Conservation (phyloP, 495 filamentous ascomycete species). For the Polyplosphaeria fusca region DNA sequence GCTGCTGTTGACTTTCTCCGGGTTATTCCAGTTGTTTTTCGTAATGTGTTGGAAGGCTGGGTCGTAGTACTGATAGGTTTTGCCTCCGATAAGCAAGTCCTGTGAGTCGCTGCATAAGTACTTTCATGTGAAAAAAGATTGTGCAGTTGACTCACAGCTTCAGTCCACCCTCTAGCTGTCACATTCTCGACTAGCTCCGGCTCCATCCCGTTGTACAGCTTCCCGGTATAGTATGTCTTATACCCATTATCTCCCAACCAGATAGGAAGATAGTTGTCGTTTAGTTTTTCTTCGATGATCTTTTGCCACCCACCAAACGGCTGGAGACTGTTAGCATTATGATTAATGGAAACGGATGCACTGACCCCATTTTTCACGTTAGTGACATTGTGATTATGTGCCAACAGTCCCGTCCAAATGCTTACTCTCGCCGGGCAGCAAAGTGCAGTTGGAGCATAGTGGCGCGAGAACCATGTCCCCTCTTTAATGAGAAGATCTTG, state of each 20-base stretch:
- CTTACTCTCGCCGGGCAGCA: slow-evolving; percentile 65
- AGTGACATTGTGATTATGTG: slow-evolving; percentile 5
- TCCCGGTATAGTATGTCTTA: slow-evolving; percentile 7
- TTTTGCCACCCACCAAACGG: slow-evolving; percentile 1
- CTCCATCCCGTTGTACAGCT: slow-evolving; percentile 9
- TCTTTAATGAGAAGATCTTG: slow-evolving; percentile 35
- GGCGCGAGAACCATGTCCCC: slow-evolving; percentile 55
- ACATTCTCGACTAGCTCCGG: not conserved
- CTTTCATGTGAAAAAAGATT: not conserved
- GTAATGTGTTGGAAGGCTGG: slow-evolving; percentile 9
- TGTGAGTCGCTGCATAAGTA: not conserved
- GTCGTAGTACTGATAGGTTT: slow-evolving; percentile 6
- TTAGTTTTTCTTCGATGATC: not conserved
- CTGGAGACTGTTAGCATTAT: no score
- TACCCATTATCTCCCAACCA: slow-evolving; percentile 5
- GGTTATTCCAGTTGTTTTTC: slow-evolving; percentile 7
- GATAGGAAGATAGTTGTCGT: slow-evolving; percentile 2
- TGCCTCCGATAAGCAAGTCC: not conserved
- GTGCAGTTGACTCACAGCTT: not conserved
- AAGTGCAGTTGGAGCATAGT: slow-evolving; percentile 61
- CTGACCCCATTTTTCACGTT: not conserved
- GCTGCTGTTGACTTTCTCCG: not conserved
- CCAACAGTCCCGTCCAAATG: slow-evolving; percentile 40
- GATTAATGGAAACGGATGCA: no score
- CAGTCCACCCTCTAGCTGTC: slow-evolving; percentile 3